Base-by-base conservation (phyloP, 2,329 filamentous ascomycete species). In the Metarhizium album region DNA sequence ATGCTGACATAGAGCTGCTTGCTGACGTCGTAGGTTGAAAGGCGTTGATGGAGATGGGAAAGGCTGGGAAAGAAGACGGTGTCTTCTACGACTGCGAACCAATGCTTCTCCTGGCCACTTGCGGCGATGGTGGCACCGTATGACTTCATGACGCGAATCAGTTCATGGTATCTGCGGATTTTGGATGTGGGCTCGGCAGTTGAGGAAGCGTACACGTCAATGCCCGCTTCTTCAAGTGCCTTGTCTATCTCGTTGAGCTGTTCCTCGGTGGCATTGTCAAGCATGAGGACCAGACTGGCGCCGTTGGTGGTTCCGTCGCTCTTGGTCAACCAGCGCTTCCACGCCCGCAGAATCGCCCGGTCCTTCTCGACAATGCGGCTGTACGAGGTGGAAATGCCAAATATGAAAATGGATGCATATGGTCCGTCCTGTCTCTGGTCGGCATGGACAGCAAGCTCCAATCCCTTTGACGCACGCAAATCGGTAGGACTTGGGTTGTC, bases 271-370 rank as follows among this genome's bases (percentile, higher is more conserved):
- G 69, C 69, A 33, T 64, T 64, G 45, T 74, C 68, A 37, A 76
- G 62, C 16, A 67, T 60, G 33, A 75, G 59, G 16, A 74, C 56
- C 13, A 74, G 55, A 4, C 62, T 66, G 3, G 71, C 72, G 11
- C 73, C 73, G 53, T 74, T 74, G 2, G 67, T 68, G 13, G 58
- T 56, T 2, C 65, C 62, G 8, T 62, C 61, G 3, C 69, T 68
- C 43, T 71, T 62, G 0, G 73, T 73, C 50, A 75, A 64, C 71
- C 71, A 75, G 3, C 71, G 64, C 37, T 68, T 61, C 73, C 72
- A 75, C 52, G 70, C 67, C 42, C 61, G 62, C 5, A 74, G 56
- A 42, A 73, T 58, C 9, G 68, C 64, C 50, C 64, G 65, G 48
- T 73, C 64, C 9, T 64, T 59, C 42, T 67, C 64, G 2, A 61